Evolutionary conservation across 2,329 filamentous ascomycete species (phyloP).

Genomic region (Fragosphaeria purpurea): DNA sequence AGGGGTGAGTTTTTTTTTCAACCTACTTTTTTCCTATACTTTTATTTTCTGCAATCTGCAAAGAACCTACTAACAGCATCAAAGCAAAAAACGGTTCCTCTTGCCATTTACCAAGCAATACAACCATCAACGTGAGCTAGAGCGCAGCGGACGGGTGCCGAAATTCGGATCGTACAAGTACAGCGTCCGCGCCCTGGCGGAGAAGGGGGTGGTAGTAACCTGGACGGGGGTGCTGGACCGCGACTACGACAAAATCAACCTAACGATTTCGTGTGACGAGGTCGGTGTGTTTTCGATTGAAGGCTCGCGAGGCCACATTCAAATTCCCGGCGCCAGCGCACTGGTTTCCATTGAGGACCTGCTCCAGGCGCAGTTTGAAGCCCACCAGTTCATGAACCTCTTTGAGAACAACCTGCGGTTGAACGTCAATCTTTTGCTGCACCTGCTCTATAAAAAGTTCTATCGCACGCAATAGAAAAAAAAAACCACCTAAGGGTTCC

Average conservation of each 20-base stretch:
- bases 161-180: constrained; percentile 99
- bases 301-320: constrained; percentile 82
- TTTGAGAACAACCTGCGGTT: constrained; percentile 79
- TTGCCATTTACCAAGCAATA: constrained; percentile 98
- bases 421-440: constrained; percentile 93
- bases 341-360: constrained; percentile 86
- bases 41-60: neutral
- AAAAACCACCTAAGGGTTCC: no score
- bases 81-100: constrained; percentile 79
- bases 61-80: constrained; percentile 12
- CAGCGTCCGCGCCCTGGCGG: constrained; percentile 74
- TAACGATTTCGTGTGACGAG: constrained; percentile 89
- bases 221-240: constrained; percentile 76
- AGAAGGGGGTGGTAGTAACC: constrained; percentile 89
- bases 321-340: constrained; percentile 87
- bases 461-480: constrained; percentile 55
- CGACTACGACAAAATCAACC: constrained; percentile 84
- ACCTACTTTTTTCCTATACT: neutral
- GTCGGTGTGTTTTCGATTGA: constrained; percentile 92
- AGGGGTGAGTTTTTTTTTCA: constrained; percentile 49
- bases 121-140: constrained; percentile 93
- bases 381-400: constrained; percentile 89
- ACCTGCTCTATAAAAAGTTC: constrained; percentile 98
- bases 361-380: constrained; percentile 93
- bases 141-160: constrained; percentile 83